Evolutionary conservation across 164 flowering plant genomes (phyloP).

Genomic region (Stephania japonica): DNA sequence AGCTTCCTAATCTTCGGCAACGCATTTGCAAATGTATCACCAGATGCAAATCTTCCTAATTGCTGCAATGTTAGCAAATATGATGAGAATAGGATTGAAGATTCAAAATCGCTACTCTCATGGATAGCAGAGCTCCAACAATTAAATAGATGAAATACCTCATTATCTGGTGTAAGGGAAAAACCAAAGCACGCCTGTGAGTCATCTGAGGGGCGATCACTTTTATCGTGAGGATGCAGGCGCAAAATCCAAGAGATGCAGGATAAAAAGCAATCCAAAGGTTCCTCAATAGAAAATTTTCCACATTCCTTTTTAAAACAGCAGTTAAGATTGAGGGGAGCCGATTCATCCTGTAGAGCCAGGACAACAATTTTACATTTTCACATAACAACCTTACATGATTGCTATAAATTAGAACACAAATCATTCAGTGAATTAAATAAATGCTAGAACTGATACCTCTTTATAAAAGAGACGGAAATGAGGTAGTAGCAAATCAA

Average conservation of each 20-base stretch:
- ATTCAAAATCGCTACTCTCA: background rate
- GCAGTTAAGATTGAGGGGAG: conserved; percentile 33
- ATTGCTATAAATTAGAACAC: background rate
- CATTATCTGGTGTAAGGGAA: conserved; percentile 82
- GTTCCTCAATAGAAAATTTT: conserved; percentile 56
- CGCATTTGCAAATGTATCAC: conserved; percentile 50
- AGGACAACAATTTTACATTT: background rate
- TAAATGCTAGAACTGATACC: conserved; percentile 28
- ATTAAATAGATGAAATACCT: conserved; percentile 41
- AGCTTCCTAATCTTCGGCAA: conserved; percentile 45
- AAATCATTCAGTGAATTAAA: background rate
- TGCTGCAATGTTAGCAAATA: conserved; percentile 22
- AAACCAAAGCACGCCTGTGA: conserved; percentile 71
- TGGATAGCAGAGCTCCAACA: conserved; percentile 1
- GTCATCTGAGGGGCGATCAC: conserved; percentile 33
- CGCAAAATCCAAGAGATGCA: conserved; percentile 78
- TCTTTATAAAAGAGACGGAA: conserved; percentile 56
- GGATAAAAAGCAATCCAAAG: conserved; percentile 66
- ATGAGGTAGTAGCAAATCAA: conserved; percentile 75
- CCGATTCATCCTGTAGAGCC: conserved; percentile 40
- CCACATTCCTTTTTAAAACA: conserved; percentile 60
- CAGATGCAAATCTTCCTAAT: conserved; percentile 46
- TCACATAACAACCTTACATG: background rate
- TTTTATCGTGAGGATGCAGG: conserved; percentile 52
- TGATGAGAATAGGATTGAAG: background rate